phyloP scores from a whole-genome alignment of 768 basidiomycete species.

The Termitomyces sp. region DNA sequence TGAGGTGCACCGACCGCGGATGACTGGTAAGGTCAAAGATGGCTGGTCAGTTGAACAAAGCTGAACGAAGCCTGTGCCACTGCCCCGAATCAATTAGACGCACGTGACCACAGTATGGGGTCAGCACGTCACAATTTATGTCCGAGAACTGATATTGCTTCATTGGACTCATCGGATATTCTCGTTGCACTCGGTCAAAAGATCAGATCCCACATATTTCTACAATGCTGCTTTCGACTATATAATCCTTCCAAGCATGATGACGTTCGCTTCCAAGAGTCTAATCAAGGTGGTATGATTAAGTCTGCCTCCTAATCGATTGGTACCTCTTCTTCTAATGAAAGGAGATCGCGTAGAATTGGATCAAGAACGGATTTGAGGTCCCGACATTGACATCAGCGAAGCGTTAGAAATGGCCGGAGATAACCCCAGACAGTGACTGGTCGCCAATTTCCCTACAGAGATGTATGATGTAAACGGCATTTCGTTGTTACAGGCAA shows the following conservation, averaged over 20 bases:
- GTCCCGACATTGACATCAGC: background rate
- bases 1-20: background rate
- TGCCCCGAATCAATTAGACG: constrained; percentile 12
- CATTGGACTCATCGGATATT: background rate
- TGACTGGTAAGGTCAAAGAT: background rate
- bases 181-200: background rate
- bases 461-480: background rate
- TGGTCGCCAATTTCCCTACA: background rate
- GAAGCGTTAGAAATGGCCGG: background rate
- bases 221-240: background rate
- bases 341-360: background rate
- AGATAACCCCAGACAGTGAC: background rate
- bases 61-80: background rate
- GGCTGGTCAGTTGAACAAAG: background rate
- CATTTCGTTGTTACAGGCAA: background rate
- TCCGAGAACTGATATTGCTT: background rate
- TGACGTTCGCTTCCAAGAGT: too few relatives aligned
- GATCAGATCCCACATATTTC: background rate
- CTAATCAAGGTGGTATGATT: background rate
- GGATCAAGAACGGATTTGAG: background rate
- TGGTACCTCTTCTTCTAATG: background rate
- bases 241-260: background rate
- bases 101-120: constrained; percentile 10
- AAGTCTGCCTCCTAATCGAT: background rate
- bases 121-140: too few relatives aligned